phyloP scores from a whole-genome alignment of 768 basidiomycete genomes.

The Candolleomyces aberdarensis region DNA sequence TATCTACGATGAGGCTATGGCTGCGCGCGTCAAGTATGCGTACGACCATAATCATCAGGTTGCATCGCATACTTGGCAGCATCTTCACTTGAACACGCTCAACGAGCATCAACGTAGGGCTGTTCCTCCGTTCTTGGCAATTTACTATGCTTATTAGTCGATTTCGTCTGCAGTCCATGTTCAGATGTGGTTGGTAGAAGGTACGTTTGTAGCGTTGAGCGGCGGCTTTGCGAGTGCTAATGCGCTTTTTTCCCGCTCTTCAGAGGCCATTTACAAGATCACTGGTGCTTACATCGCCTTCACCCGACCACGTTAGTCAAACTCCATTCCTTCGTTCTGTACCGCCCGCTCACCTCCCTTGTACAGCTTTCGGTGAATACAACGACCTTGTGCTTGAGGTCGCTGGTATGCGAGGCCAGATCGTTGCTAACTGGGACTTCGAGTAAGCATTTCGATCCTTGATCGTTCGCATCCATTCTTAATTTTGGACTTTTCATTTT shows the following conservation, averaged over 20 bases:
- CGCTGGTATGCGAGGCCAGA: constrained; percentile 13
- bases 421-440: constrained; percentile 19
- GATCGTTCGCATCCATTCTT: background rate
- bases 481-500: background rate
- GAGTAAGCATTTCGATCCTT: constrained; percentile 11
- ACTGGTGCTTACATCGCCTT: constrained; percentile 36
- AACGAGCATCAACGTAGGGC: constrained; percentile 11
- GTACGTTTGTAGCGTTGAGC: background rate
- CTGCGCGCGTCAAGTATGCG: constrained; percentile 14
- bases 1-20: constrained; percentile 19
- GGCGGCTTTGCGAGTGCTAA: background rate
- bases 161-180: background rate
- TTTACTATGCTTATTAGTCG: background rate
- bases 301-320: constrained; percentile 36
- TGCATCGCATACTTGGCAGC: constrained; percentile 29
- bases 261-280: constrained; percentile 37
- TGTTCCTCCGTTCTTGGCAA: too few species aligned
- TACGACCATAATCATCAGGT: constrained; percentile 26
- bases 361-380: constrained; percentile 17
- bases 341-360: background rate
- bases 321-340: background rate
- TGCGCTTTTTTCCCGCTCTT: background rate
- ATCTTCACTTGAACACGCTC: constrained; percentile 19
- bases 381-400: constrained; percentile 14
- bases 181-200: background rate